These are phyloP conservation scores for Apophysomyces trapeziformis DNA, from an alignment of 371 early-diverging fungal species.

Conservation along the genomic window DNA sequence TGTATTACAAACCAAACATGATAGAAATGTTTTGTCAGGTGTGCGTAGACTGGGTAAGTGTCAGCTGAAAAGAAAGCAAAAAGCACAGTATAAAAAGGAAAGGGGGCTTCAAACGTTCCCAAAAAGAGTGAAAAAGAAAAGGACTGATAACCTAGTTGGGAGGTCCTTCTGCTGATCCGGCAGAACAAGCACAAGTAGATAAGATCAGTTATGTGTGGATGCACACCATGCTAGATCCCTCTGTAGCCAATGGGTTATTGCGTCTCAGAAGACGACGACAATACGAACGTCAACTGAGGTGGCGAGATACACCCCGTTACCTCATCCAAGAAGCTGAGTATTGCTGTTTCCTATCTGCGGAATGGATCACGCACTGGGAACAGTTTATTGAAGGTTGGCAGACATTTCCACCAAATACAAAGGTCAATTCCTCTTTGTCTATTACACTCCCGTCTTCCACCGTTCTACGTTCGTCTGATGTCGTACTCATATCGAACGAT, in stretches of 20 bases:
- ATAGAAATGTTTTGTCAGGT: constrained; percentile 36
- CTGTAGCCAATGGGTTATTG: not conserved
- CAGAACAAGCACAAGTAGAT: constrained; percentile 29
- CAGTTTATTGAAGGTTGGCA: constrained; percentile 40
- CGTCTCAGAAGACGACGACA: constrained; percentile 17
- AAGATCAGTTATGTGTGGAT: constrained; percentile 16
- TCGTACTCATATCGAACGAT: constrained; percentile 32
- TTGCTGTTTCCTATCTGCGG: constrained; percentile 29
- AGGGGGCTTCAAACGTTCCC: not conserved
- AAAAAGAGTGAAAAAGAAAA: not conserved
- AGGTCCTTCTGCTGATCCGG: constrained; percentile 26
- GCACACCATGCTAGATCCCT: not conserved
- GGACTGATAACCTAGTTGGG: constrained; percentile 21
- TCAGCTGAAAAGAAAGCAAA: not conserved
- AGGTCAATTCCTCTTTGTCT: constrained; percentile 15
- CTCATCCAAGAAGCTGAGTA: constrained; percentile 15
- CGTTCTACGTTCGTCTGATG: constrained; percentile 23
- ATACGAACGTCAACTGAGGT: constrained; percentile 29
- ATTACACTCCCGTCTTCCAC: constrained; percentile 10
- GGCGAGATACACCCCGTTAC: constrained; percentile 31
- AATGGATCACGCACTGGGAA: constrained; percentile 40
- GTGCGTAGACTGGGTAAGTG: constrained; percentile 42
- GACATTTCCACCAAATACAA: constrained; percentile 16
- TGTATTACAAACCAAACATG: constrained; percentile 36
- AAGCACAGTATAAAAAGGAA: not conserved